Evolutionary conservation across 1,284 basidiomycete species (phyloP), one percentile per base, ranked within the genome.

Genomic region (Volvariella surrecta): DNA sequence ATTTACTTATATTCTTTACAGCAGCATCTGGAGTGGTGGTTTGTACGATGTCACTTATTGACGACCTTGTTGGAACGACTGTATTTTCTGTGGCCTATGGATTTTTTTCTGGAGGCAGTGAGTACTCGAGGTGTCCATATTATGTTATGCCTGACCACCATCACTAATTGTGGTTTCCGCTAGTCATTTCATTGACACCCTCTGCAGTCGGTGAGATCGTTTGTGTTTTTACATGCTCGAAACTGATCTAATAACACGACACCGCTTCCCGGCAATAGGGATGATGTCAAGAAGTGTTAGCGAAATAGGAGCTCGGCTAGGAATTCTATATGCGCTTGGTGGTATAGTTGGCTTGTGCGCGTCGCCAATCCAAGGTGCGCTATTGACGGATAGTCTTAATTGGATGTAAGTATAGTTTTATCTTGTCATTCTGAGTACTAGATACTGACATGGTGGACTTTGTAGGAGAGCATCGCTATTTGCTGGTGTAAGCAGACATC

Each of bases 1-100:
- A 67, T 45, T 20, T 57, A 4, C 31, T 50, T 2, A 32, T 51
- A 10, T 44, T 53, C 2, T 54, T 50, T 39, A 54, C 49, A 1
- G 3, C 49, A 17, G 44, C 15, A 2, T 44, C 38, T 20, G 47
- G 51, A 2, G 51, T 57, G 43, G 45, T 58, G 16, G 52, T 59
- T 6, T 55, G 62, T 0, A 58, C 58, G 24, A 56, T 67, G 42
- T 46, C 45, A 4, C 41, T 46, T 17, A 46, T 52, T 16, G 45
- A 44, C 9, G 41, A 44, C n/a, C 32, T 46, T 4, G 48, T 45
- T 1, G 49, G 50, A 2, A 49, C 45, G 0, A 39, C 56, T 17
- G 47, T 62, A 21, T 68, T 63, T 20, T 54, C 63, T 1, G 54
- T 63, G 11, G 54, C 70, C 15, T 46, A 42, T 39, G 45, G 45